phyloP scores from a whole-genome alignment of 371 early-diverging fungal species.

The Dinochytrium kinnereticum region DNA sequence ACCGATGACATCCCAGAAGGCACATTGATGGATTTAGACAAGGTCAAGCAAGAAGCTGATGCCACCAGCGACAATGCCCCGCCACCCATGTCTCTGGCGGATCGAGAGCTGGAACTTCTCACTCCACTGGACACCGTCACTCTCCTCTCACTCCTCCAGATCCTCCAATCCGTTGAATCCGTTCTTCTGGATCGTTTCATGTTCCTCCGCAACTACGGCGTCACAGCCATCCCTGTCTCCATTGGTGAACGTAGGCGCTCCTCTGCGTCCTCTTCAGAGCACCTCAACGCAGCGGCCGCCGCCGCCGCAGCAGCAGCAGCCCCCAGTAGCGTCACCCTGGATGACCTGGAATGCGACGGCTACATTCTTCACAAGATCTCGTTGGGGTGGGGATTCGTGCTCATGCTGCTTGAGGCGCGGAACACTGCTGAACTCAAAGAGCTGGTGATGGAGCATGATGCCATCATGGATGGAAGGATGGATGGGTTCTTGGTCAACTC shows the following conservation, averaged over 20 bases:
- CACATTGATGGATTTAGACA: not conserved
- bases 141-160: slow-evolving; percentile 13
- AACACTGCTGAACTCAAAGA: not conserved
- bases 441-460: not conserved
- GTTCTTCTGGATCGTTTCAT: slow-evolving; percentile 14
- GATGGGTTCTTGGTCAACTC: slow-evolving; percentile 19
- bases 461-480: not conserved
- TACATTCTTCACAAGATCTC: slow-evolving; percentile 17
- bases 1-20: not conserved
- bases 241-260: not conserved
- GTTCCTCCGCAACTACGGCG: not conserved
- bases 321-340: not conserved
- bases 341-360: not conserved
- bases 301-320: no score
- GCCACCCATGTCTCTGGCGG: not conserved
- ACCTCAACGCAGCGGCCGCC: no score
- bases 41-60: not conserved
- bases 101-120: slow-evolving; percentile 12
- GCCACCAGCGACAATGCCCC: not conserved
- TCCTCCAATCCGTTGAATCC: slow-evolving; percentile 15
- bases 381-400: slow-evolving; percentile 20
- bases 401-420: slow-evolving; percentile 4
- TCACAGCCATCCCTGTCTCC: not conserved
- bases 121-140: not conserved
- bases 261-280: not conserved